Evolutionary conservation across 306 rosid genomes (phyloP), one percentile per base, ranked within the genome.

Genomic region (Cucumis hystrix): DNA sequence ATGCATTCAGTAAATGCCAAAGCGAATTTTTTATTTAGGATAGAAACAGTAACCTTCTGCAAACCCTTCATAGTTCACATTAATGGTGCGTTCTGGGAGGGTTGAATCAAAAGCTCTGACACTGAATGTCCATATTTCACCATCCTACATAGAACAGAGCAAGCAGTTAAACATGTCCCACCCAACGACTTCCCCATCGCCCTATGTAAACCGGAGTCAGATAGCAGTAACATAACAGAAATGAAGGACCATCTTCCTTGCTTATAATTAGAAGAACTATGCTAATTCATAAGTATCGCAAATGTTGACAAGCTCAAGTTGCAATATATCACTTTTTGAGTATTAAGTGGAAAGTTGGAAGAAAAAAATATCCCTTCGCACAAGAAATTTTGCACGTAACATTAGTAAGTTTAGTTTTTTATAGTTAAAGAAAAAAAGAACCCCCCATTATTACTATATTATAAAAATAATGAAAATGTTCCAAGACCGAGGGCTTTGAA

Each of bases 101-200:
- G 85, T 37, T 35, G 96, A 88, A 61, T 88, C 92, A 33, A 92
- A 96, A 25, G 98, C 92, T 84, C 99, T 88, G 43, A 96, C 98
- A 75, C 99, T 96, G 57, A 92, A 96, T 66, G 97, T 92, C 99
- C 99, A 96, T 77, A 91, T 80, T 86, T 96, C 93, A 77, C 97
- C 98, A 79, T 92, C 98, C 98, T 93, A 86, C 71, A 84, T 30
- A 52, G 23, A 76, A 41, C 18, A 60, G 80, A 65, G 37, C 43
- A 62, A 60, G 49, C 73, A 47, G 47, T 77, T 45, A 77, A 8
- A 25, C 37, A 28, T 13, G 18, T 28, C 49, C 25, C 45, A 52
- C 71, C 51, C 66, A 52, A 54, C 40, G 18, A 20, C 62, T 71
- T 69, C 21, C 54, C 21, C 54, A 25, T 12, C 41, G 39, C 20